Evolutionary conservation across 1,139 yeast species (phyloP).

Genomic region (Wickerhamomyces sp.): DNA sequence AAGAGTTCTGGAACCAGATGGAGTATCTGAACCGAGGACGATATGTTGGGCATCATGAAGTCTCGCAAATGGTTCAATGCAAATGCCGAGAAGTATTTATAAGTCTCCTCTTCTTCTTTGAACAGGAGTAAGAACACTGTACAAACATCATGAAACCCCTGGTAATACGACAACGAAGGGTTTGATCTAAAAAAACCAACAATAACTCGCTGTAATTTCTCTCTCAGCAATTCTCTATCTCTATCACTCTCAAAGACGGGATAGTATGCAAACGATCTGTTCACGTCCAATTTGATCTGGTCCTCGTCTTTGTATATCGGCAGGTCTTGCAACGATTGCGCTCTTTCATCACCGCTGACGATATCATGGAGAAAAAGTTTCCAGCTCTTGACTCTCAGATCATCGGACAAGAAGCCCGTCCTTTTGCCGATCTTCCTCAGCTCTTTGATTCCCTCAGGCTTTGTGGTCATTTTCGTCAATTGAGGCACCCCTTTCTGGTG

Average conservation of each 20-base stretch:
- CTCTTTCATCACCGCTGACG: not conserved
- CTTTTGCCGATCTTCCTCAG: slow-evolving; percentile 37
- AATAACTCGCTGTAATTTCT: slow-evolving; percentile 43
- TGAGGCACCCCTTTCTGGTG: too few species aligned
- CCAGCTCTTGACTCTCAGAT: slow-evolving; percentile 13
- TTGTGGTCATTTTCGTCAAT: too few species aligned
- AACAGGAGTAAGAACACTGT: slow-evolving; percentile 59
- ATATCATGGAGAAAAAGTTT: too few species aligned
- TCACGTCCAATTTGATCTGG: slow-evolving; percentile 75
- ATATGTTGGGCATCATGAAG: slow-evolving; percentile 71
- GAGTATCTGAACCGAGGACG: slow-evolving; percentile 61
- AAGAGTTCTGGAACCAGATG: slow-evolving; percentile 60
- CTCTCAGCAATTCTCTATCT: slow-evolving; percentile 29
- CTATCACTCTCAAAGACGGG: slow-evolving; percentile 22
- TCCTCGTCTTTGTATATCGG: slow-evolving; percentile 61
- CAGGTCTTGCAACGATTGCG: not conserved
- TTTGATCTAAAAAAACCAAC: slow-evolving; percentile 51
- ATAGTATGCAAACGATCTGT: slow-evolving; percentile 55
- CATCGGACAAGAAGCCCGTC: slow-evolving; percentile 33
- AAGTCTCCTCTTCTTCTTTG: slow-evolving; percentile 36
- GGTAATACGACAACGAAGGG: slow-evolving; percentile 71
- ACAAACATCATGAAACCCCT: slow-evolving; percentile 89
- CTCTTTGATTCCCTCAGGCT: too few species aligned
- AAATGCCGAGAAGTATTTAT: slow-evolving; percentile 46
- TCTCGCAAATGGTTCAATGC: slow-evolving; percentile 70